Evolutionary conservation across 208 protist species (phyloP).

Genomic region (Leishmania tarentolae): DNA sequence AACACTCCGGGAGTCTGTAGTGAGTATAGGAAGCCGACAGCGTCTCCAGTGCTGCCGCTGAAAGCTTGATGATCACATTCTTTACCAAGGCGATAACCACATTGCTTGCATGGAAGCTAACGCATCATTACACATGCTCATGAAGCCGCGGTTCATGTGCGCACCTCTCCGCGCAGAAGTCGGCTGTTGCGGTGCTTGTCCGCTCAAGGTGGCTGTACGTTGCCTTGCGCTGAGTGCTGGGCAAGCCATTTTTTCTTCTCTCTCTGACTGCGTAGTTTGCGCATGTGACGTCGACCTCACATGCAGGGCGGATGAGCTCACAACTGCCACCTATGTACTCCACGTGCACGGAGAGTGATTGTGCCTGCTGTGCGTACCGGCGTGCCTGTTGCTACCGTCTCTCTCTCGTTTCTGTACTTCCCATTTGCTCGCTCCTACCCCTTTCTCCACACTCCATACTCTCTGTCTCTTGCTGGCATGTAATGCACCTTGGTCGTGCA

Average conservation of each 20-base stretch:
- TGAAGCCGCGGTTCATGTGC: background rate
- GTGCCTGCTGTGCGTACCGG: background rate
- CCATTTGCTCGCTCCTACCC: no score
- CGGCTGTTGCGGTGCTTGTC: background rate
- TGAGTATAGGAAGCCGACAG: background rate
- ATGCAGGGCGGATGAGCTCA: background rate
- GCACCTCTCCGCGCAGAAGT: background rate
- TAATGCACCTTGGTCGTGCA: background rate
- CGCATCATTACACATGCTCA: background rate
- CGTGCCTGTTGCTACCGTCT: background rate
- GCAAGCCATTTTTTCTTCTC: background rate
- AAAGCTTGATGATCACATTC: conserved; percentile 1
- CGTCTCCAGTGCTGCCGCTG: background rate
- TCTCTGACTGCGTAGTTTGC: background rate
- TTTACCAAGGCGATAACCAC: background rate
- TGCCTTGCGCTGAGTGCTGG: background rate
- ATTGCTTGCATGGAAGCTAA: background rate
- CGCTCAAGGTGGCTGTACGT: background rate
- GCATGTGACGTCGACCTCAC: background rate
- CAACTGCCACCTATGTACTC: background rate
- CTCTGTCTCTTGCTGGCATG: background rate
- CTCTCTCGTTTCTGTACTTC: background rate
- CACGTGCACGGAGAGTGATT: background rate
- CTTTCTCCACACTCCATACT: background rate
- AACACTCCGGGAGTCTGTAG: conserved; percentile 45